Evolutionary conservation across 495 filamentous ascomycete genomes (phyloP), one percentile per base, ranked within the genome.

Genomic region (Penicillium canariense): DNA sequence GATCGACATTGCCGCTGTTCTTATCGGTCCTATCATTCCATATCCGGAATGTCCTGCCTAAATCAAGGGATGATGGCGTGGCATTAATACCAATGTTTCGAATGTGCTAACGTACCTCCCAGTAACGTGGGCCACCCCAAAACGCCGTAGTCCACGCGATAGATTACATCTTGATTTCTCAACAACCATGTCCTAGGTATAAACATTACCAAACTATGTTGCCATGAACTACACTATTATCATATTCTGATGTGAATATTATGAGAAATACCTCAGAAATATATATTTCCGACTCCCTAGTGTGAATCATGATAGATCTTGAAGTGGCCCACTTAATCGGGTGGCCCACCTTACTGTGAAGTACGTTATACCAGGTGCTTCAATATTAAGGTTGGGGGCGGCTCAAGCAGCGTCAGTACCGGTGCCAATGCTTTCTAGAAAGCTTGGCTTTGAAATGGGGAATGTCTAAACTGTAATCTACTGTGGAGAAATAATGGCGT

Each of bases 341-440:
- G n/a, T n/a, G n/a, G n/a, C n/a, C n/a, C n/a, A n/a, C n/a, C n/a
- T n/a, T n/a, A n/a, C n/a, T n/a, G n/a, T n/a, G n/a, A 38, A 5
- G 7, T 38, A 18, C 34, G 8, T 17, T 3, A 40, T 10, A 22
- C 5, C 38, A 22, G n/a, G 10, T 40, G 38, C n/a, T n/a, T n/a
- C n/a, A n/a, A n/a, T n/a, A n/a, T n/a, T n/a, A n/a, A 32, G 30
- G 12, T 6, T 32, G 30, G 12, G 12, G 30, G 12, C 43, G 43
- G 43, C 26, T 23, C 43, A 26, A 28, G 27, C 35, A 23, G 36
- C 31, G 35, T 25, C 35, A 51, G 30, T 20, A n/a, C 15, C n/a
- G 18, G 28, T 51, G 25, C 18, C 26, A 51, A 51, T 27, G 8
- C 27, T 31, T 51, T 51, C 48, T 51, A 28, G 48, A 51, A 51